These are phyloP conservation scores for Domatiomyces globalis DNA, from an alignment of 2,329 filamentous ascomycete species.

Conservation along the genomic window DNA sequence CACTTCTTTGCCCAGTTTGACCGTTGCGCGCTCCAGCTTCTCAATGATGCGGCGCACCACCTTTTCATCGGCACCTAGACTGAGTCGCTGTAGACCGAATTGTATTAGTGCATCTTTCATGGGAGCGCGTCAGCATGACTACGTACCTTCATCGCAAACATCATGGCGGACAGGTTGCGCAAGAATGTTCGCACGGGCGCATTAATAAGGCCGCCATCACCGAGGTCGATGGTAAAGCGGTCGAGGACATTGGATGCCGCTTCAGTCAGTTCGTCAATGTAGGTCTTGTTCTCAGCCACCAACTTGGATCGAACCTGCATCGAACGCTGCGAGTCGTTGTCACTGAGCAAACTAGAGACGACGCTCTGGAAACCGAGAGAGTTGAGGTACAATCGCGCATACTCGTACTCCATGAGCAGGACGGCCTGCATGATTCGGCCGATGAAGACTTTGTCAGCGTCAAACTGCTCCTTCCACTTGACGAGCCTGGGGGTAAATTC, in stretches of 20 bases:
- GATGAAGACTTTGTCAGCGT: conserved; percentile 42
- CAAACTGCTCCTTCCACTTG: conserved; percentile 70
- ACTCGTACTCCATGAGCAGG: conserved; percentile 79
- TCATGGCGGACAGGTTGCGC: conserved; percentile 49
- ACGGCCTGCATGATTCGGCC: conserved; percentile 49
- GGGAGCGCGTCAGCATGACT: not conserved
- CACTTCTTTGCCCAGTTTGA: conserved; percentile 44
- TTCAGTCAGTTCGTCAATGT: conserved; percentile 49
- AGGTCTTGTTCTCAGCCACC: conserved; percentile 39
- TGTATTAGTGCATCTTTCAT: not conserved
- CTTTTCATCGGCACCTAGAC: conserved; percentile 47
- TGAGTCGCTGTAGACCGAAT: conserved; percentile 37
- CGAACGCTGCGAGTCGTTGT: conserved; percentile 50
- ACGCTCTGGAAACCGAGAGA: conserved; percentile 88
- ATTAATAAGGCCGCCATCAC: conserved; percentile 46
- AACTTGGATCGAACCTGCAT: conserved; percentile 7
- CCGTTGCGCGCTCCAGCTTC: conserved; percentile 44
- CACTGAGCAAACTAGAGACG: conserved; percentile 66
- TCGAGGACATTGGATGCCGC: conserved; percentile 47
- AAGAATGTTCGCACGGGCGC: conserved; percentile 51
- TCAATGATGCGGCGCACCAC: conserved; percentile 45
- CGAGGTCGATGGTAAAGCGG: conserved; percentile 44
- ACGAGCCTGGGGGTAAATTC: conserved; percentile 65
- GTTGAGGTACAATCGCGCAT: conserved; percentile 61
- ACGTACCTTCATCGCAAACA: conserved; percentile 47